Evolutionary conservation across 2,329 filamentous ascomycete genomes (phyloP).

Genomic region (Colletotrichum plurivorum): DNA sequence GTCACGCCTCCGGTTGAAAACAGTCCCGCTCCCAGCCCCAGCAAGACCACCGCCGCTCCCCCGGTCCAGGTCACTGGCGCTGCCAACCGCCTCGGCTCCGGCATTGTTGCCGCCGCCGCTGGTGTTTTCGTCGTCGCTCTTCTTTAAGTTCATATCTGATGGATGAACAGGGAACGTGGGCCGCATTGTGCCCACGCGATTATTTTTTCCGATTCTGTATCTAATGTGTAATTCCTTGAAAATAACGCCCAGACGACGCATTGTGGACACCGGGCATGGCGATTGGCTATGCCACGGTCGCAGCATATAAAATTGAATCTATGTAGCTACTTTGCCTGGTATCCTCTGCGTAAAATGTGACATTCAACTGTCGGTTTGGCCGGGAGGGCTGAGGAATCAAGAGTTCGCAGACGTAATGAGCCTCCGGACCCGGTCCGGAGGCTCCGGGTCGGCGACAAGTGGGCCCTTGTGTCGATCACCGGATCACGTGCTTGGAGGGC

Average conservation of each 20-base stretch:
- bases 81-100: conserved; percentile 24
- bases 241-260: conserved; percentile 14
- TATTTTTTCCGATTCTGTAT: conserved; percentile 1
- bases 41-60: conserved; percentile 3
- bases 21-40: neutral
- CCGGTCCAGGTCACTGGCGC: conserved; percentile 27
- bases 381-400: no score
- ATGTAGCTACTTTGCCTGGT: neutral
- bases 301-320: conserved; percentile 1
- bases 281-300: neutral
- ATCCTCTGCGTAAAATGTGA: no score
- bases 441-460: no score
- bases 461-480: no score
- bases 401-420: no score
- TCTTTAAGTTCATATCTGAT: conserved; percentile 15
- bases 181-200: neutral
- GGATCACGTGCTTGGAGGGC: no score
- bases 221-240: conserved; percentile 23
- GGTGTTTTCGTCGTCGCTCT: conserved; percentile 35
- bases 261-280: neutral
- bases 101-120: conserved; percentile 30
- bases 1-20: neutral
- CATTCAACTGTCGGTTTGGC: no score
- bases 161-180: conserved; percentile 6
- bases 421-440: no score